A percentile compares a stretch with the other conserved stretches of the same genome.
Conservation (phyloP, 257 asterid species). For the Linderniella brevidens region DNA sequence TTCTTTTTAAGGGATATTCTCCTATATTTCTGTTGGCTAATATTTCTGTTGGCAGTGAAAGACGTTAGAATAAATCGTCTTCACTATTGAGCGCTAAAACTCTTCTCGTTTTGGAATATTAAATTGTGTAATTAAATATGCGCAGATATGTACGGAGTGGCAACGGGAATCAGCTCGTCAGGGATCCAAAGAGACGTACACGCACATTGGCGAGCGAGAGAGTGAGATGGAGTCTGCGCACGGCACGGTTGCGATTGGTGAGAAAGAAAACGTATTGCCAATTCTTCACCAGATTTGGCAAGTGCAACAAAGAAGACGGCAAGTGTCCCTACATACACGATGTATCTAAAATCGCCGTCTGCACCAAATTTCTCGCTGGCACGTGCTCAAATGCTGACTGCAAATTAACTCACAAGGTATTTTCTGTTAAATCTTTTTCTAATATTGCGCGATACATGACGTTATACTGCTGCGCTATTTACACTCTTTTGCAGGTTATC, state of each 20-base stretch:
- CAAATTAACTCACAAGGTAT: slow-evolving; percentile 89
- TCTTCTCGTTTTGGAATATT: slow-evolving; percentile 2
- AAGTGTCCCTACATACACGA: slow-evolving; percentile 83
- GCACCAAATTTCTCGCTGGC: slow-evolving; percentile 79
- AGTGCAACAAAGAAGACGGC: slow-evolving; percentile 79
- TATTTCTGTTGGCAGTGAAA: not conserved
- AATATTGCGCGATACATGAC: too few relatives aligned
- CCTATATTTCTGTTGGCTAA: slow-evolving; percentile 7
- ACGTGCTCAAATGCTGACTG: slow-evolving; percentile 54
- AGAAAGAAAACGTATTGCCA: slow-evolving; percentile 76
- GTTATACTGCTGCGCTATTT: not conserved
- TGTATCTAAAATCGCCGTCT: slow-evolving; percentile 75
- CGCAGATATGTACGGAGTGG: slow-evolving; percentile 77
- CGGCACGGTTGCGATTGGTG: slow-evolving; percentile 80
- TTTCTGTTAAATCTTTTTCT: not conserved
- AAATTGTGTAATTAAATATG: slow-evolving; percentile 12
- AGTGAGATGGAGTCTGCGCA: slow-evolving; percentile 92
- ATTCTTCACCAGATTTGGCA: slow-evolving; percentile 85
- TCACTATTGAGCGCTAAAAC: not conserved
- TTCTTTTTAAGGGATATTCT: slow-evolving; percentile 8
- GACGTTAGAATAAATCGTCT: not conserved
- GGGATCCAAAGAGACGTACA: slow-evolving; percentile 85
- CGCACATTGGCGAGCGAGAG: slow-evolving; percentile 80
- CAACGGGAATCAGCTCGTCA: slow-evolving; percentile 80
- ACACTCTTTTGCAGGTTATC: slow-evolving; percentile 41